Evolutionary conservation across 495 filamentous ascomycete species (phyloP), one percentile per base, ranked within the genome.

Genomic region (Podospora australis): DNA sequence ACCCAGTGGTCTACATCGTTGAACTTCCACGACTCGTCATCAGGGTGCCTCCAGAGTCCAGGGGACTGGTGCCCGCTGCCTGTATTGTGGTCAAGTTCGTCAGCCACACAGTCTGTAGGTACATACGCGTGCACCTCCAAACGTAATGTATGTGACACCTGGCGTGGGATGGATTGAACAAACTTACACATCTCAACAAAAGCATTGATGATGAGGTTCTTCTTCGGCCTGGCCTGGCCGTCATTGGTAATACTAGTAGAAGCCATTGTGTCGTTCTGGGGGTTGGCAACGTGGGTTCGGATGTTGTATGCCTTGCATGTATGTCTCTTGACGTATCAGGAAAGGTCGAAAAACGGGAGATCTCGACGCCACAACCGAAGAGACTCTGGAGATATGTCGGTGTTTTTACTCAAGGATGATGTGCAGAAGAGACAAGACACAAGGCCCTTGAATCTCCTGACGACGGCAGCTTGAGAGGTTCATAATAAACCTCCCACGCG

Each of bases 181-280:
- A 22, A 62, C 66, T 47, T 60, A 66, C 65, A 63, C 67, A 65
- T 79, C 72, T 77, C 75, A 22, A 80, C 80, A 52, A 84, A 84
- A 22, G 79, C 81, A 63, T 84, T 83, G 48, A 84, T 60, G 48
- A 84, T 72, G 22, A 83, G 74, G 35, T 75, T 72, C 60, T 82
- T 82, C 58, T 77, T 82, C 22, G 49, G 45, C 46, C 32, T 50
- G 5, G 40, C 7, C 40, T 43, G 40, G 23, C 6, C 8, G 6
- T 23, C 40, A n/a, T n/a, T n/a, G n/a, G n/a, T n/a, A n/a, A n/a
- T n/a, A n/a, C n/a, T n/a, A n/a, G n/a, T n/a, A n/a, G n/a, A n/a
- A n/a, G n/a, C n/a, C n/a, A n/a, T n/a, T n/a, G n/a, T n/a, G n/a
- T n/a, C n/a, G n/a, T n/a, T n/a, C n/a, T n/a, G n/a, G n/a, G n/a